phyloP scores from a whole-genome alignment of 2,329 filamentous ascomycete genomes.

The Aureobasidium leucospermi region DNA sequence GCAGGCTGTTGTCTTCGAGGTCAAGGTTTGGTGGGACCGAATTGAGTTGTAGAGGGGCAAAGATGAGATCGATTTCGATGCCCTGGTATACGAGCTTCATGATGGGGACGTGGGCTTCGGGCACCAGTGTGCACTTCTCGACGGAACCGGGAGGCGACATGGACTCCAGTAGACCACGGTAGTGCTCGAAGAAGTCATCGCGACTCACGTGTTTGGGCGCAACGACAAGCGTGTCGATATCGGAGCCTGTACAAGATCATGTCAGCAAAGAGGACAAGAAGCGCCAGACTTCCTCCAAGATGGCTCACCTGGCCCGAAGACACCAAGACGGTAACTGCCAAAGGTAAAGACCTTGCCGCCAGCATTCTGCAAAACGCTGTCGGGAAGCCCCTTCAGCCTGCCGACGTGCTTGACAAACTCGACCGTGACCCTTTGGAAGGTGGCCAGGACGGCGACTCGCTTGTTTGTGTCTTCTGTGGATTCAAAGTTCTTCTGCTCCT shows the following conservation, averaged over 20 bases:
- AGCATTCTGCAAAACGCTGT: slow-evolving; percentile 71
- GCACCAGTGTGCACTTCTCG: slow-evolving; percentile 75
- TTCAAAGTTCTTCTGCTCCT: slow-evolving; percentile 88
- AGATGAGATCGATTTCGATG: slow-evolving; percentile 91
- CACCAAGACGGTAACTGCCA: slow-evolving; percentile 88
- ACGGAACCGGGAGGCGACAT: slow-evolving; percentile 74
- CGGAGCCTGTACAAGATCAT: slow-evolving; percentile 55
- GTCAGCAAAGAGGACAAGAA: background rate
- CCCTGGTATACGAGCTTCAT: slow-evolving; percentile 91
- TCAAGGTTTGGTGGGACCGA: slow-evolving; percentile 53
- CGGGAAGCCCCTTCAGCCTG: slow-evolving; percentile 62
- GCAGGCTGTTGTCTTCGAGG: slow-evolving; percentile 73
- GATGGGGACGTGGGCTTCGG: slow-evolving; percentile 89
- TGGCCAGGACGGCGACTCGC: slow-evolving; percentile 69
- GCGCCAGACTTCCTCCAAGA: background rate
- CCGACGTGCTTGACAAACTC: slow-evolving; percentile 84
- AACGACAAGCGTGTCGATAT: slow-evolving; percentile 94
- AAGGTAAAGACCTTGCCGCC: slow-evolving; percentile 94
- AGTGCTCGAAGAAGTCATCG: slow-evolving; percentile 86
- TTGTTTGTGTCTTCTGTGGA: slow-evolving; percentile 72
- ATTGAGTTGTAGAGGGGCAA: slow-evolving; percentile 36
- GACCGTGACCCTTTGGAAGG: slow-evolving; percentile 71
- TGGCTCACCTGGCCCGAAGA: slow-evolving; percentile 67
- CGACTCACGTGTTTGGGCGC: slow-evolving; percentile 82
- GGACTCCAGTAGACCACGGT: slow-evolving; percentile 69